Evolutionary conservation across 192 early-diverging fungal species (phyloP), one percentile per base, ranked within the genome.

Genomic region (Podochytrium sp.): DNA sequence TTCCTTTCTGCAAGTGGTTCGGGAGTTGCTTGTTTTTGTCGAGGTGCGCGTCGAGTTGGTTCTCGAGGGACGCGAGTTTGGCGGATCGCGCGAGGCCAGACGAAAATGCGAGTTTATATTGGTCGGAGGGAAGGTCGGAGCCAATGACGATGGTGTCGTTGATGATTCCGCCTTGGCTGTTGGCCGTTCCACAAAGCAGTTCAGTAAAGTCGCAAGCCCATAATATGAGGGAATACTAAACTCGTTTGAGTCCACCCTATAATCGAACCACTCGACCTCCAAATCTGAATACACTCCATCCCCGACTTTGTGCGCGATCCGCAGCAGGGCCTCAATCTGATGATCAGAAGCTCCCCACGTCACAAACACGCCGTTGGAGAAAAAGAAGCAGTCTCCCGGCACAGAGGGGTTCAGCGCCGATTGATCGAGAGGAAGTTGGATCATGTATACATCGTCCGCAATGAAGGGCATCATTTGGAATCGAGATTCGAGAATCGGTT

Each of bases 241-340:
- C 83, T 86, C 70, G 5, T 79, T 57, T 25, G 51, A 29, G 59
- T 86, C 85, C 41, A 62, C 49, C n/a, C 58, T 20, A 49, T 84
- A 90, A 43, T 83, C 73, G 47, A 85, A 87, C 75, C 77, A 80
- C 75, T 90, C 88, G 1, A 78, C 77, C 61, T 88, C 86, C 16
- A 74, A 53, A 4, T 41, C 53, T 2, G 51, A 37, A 55, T 84
- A 87, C 34, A 39, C 34, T 34, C 81, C 76, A 30, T 79, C 49
- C 55, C 83, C 88, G 38, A 79, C 85, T 50, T 68, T 59, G 34
- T 84, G 81, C 34, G 89, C 67, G 20, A 79, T 47, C 18, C 60
- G 41, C 25, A 85, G 56, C 64, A 89, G 69, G 41, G 60, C 43
- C 61, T 70, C 74, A 47, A 79, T 80, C 47, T 84, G 66, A 29